Percentiles rank a stretch among this genome's conserved stretches.
Conservation (phyloP, 2,329 filamentous ascomycete genomes). For the Elsinoe australis region DNA sequence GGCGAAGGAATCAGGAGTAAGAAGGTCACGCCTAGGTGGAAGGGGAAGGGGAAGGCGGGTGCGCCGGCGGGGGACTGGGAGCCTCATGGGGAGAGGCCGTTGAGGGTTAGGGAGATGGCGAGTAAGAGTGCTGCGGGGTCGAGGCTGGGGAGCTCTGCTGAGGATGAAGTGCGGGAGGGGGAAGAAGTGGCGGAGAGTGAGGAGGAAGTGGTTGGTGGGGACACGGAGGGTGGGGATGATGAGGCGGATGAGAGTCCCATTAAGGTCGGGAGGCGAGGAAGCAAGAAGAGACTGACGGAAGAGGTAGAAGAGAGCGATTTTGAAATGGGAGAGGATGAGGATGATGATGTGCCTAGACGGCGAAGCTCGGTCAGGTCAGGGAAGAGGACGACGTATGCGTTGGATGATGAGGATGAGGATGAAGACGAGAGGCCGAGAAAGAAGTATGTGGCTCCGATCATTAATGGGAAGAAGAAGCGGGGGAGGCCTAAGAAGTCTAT, state of each 20-base stretch:
- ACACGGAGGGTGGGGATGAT: not conserved
- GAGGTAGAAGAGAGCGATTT: constrained; percentile 14
- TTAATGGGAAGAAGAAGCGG: constrained; percentile 13
- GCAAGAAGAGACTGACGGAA: not conserved
- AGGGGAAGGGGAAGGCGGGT: not conserved
- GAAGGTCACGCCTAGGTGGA: constrained; percentile 1
- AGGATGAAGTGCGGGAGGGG: not conserved
- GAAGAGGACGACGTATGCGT: not conserved
- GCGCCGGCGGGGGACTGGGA: not conserved
- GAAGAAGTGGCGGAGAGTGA: not conserved
- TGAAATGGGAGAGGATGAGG: constrained; percentile 2
- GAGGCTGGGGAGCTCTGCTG: not conserved
- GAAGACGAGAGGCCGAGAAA: not conserved
- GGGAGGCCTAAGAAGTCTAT: constrained; percentile 8
- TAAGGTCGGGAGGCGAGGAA: not conserved
- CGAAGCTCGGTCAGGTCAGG: not conserved
- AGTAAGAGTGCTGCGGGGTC: not conserved
- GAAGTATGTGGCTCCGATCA: constrained; percentile 7
- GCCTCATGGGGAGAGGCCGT: not conserved
- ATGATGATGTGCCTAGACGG: not conserved
- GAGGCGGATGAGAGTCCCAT: constrained; percentile 3
- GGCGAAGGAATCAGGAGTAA: not conserved
- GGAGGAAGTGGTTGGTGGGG: not conserved
- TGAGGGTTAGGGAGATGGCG: not conserved
- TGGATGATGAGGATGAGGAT: not conserved